Base-by-base conservation (phyloP, 768 basidiomycete genomes). In the Pleurotus eryngii region DNA sequence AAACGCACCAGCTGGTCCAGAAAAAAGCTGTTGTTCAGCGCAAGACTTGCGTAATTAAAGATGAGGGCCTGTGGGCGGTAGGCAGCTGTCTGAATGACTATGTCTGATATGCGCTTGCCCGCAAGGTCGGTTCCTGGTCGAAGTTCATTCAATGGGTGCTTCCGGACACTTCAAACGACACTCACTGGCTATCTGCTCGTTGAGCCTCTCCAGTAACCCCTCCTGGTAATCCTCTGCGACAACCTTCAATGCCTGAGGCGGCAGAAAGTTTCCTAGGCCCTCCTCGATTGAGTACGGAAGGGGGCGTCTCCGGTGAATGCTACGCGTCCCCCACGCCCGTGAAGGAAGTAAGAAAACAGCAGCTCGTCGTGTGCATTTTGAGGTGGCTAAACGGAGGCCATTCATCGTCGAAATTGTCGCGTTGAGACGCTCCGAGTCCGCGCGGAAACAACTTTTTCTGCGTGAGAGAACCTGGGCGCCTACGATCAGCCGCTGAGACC, bases 21-120 rank as follows among this genome's bases (percentile, higher is more conserved):
- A 79, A 98, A 98, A 81, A 92, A 98, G 63, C 86, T 86, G 71
- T 97, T 98, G 75, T 98, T 99, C 60, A 98, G 76, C 4, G 96
- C 92, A 47, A 92, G 82, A 61, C 89, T 89, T 3, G 95, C 94
- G 66, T 95, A 94, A 72, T 91, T 96, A 72, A 95, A 98, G 22
- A 84, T 83, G 53, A 95, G 72, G 1, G 84, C 79, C 53, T 84
- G 73, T 20, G 81, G 74, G 43, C 81, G 81, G 27, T 83, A 73
- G 14, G 74, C 64, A 0, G 92, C 82, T 8, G 89, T 83, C 37
- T 80, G 78, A 30, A 92, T 78, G 22, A 96, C 81, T 20, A 89
- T 89, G 65, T 93, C 85, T 0, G 81, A 80, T 30, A 95, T 81
- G 50, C 76, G 81, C 63, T 76, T 71, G 61, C 77, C 78, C 61